phyloP scores from a whole-genome alignment of 352 stramenopile species.

The Phytopythium boreale region DNA sequence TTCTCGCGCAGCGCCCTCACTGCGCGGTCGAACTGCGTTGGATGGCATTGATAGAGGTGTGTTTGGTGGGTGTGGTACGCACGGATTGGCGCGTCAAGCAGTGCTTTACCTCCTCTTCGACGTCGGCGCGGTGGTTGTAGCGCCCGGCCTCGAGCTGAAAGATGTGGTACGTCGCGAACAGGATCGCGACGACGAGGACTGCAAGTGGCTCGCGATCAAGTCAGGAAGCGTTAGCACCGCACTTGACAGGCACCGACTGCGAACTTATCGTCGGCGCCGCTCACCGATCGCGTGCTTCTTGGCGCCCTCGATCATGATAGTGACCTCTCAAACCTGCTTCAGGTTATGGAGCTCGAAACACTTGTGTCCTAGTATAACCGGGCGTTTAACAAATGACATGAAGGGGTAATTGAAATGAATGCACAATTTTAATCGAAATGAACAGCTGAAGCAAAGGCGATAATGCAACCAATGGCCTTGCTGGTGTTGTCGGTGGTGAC shows the following conservation, averaged over 20 bases:
- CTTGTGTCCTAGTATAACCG: constrained; percentile 1
- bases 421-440: too few relatives aligned
- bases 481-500: too few relatives aligned
- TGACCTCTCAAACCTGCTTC: background rate
- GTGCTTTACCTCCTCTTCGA: constrained; percentile 39
- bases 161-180: constrained; percentile 61
- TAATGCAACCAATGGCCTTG: background rate
- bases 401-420: too few relatives aligned
- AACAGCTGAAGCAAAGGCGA: too few relatives aligned
- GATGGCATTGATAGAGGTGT: background rate
- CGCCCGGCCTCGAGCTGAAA: constrained; percentile 49
- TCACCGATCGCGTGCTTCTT: constrained; percentile 40
- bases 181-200: constrained; percentile 61
- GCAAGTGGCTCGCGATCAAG: too few relatives aligned
- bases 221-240: background rate
- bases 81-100: background rate
- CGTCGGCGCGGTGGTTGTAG: constrained; percentile 13
- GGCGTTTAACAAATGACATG: background rate
- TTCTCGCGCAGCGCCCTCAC: constrained; percentile 36
- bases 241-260: background rate
- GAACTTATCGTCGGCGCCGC: background rate
- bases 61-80: background rate
- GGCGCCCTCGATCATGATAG: constrained; percentile 20
- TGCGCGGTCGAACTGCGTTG: constrained; percentile 46
- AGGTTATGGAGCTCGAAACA: background rate